These are phyloP conservation scores for Entelexis paramagnoliae DNA, from an alignment of 1,139 yeast species.

Conservation along the genomic window DNA sequence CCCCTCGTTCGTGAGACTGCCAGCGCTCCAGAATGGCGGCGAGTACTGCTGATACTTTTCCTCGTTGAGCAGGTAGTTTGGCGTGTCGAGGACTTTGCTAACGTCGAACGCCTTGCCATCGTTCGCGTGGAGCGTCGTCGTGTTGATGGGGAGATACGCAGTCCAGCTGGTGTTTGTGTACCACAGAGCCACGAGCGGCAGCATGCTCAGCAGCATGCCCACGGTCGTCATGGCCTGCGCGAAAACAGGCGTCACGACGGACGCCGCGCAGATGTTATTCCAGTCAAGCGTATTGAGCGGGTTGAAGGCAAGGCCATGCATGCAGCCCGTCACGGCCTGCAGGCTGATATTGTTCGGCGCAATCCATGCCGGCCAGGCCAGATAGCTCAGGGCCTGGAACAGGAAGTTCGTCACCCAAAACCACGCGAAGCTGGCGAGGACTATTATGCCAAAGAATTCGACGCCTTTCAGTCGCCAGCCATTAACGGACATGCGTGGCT, in stretches of 20 bases:
- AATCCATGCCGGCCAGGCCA: constrained; percentile 60
- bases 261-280: constrained; percentile 37
- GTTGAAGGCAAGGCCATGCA: constrained; percentile 45
- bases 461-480: constrained; percentile 47
- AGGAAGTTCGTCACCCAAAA: constrained; percentile 50
- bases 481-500: constrained; percentile 37
- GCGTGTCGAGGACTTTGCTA: constrained; percentile 35
- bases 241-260: constrained; percentile 39
- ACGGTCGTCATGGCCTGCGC: constrained; percentile 36
- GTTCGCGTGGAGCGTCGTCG: constrained; percentile 41
- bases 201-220: constrained; percentile 39
- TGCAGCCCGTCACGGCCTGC: constrained; percentile 47
- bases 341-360: constrained; percentile 44
- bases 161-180: constrained; percentile 45
- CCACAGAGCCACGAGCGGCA: constrained; percentile 40
- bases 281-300: constrained; percentile 45
- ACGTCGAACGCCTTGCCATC: constrained; percentile 40
- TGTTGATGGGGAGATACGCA: constrained; percentile 46
- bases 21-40: constrained; percentile 54
- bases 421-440: constrained; percentile 38
- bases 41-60: constrained; percentile 32
- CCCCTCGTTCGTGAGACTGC: constrained; percentile 45
- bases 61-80: constrained; percentile 32
- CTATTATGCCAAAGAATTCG: constrained; percentile 37
- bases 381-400: constrained; percentile 42